Evolutionary conservation across 2,329 filamentous ascomycete genomes (phyloP).

Genomic region (Magnaporthiopsis poae): DNA sequence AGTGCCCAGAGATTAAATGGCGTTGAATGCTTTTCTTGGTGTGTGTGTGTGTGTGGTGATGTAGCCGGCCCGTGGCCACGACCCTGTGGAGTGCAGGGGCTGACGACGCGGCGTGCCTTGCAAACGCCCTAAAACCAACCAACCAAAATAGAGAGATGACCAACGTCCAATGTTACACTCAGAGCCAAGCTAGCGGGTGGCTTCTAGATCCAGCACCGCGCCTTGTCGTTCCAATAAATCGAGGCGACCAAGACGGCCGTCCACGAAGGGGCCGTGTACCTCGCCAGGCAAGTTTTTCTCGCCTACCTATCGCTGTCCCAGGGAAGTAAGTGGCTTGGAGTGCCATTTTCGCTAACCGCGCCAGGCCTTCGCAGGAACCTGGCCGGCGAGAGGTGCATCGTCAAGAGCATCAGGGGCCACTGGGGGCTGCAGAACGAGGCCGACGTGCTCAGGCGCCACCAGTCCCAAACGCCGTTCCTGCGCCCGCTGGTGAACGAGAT

Average conservation of each 20-base stretch:
- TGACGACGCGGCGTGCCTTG: too few species aligned
- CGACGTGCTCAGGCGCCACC: conserved; percentile 16
- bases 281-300: conserved; percentile 15
- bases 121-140: too few species aligned
- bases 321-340: neutral
- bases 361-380: conserved; percentile 10
- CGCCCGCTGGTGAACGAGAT: conserved; percentile 19
- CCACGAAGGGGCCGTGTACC: conserved; percentile 18
- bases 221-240: too few species aligned
- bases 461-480: conserved; percentile 15
- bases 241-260: neutral
- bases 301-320: conserved; percentile 3
- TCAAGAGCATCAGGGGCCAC: conserved; percentile 18
- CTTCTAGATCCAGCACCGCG: too few species aligned
- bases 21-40: too few species aligned
- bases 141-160: too few species aligned
- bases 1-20: too few species aligned
- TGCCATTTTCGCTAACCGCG: conserved; percentile 4
- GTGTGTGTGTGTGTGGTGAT: too few species aligned
- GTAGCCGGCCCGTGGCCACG: too few species aligned
- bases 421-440: conserved; percentile 21
- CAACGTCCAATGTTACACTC: too few species aligned
- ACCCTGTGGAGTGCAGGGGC: too few species aligned
- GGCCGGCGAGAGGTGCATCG: conserved; percentile 15
- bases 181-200: too few species aligned